Evolutionary conservation across 495 filamentous ascomycete species (phyloP).

Genomic region (Penicillium bialowiezense): DNA sequence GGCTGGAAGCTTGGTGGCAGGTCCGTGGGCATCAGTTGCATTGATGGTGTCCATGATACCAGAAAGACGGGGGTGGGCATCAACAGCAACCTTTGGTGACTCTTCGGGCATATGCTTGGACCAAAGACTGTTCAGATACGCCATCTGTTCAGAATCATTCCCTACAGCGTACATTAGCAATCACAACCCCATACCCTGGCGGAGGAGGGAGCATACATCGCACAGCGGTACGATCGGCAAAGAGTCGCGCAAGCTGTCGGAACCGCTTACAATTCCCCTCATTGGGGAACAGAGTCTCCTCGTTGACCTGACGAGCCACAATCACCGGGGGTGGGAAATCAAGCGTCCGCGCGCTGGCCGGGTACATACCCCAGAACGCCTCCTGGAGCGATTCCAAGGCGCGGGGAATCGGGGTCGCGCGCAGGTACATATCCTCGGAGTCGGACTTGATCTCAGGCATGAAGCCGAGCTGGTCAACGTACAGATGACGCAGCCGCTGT

Average conservation of each 20-base stretch:
- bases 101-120: constrained; percentile 82
- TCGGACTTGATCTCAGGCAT: constrained; percentile 66
- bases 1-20: constrained; percentile 68
- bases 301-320: constrained; percentile 63
- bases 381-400: constrained; percentile 89
- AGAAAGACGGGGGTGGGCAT: constrained; percentile 76
- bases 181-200: not conserved
- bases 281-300: constrained; percentile 94
- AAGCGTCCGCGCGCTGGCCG: constrained; percentile 59
- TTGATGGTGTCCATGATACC: constrained; percentile 96
- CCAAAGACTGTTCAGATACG: constrained; percentile 70
- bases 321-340: constrained; percentile 71
- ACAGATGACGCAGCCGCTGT: constrained; percentile 72
- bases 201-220: constrained; percentile 50
- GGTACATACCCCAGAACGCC: constrained; percentile 87
- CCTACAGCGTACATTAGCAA: constrained; percentile 26
- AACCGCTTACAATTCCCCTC: constrained; percentile 82
- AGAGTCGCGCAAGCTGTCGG: constrained; percentile 72
- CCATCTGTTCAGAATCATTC: constrained; percentile 82
- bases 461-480: constrained; percentile 84
- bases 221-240: constrained; percentile 75
- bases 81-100: constrained; percentile 68
- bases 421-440: constrained; percentile 75
- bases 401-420: constrained; percentile 79
- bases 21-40: constrained; percentile 80